Base-by-base conservation (phyloP, 2,329 filamentous ascomycete genomes). In the Elsinoe necatrix region DNA sequence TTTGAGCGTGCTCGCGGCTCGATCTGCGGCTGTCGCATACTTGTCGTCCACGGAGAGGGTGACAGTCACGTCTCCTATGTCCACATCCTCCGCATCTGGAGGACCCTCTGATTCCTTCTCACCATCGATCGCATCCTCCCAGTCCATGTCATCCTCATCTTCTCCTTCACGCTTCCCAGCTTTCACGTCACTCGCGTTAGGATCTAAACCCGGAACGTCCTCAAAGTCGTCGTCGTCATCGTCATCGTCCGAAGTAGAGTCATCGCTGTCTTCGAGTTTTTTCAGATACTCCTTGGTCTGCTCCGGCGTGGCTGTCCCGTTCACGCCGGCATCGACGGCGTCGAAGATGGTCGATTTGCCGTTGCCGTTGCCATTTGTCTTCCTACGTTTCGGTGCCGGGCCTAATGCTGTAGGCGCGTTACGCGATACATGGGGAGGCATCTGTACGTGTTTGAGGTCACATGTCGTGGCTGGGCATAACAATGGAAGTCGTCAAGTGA, bases 351-450 rank as follows among this genome's bases (percentile, higher is more conserved):
- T 69, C 35, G 71, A 66, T 62, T 71, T 74, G 25, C 18, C 63
- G 34, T 57, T 20, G 23, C 59, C 54, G 75, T 72, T 7, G 60
- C 59, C 54, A 75, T 72, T 7, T 60, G 63, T 20, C 66, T 58
- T 61, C 45, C 48, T 27, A 20, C 57, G 57, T 61, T 72, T 65
- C 50, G 67, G 27, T 56, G 63, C 61, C 41, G 80, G 79, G 59
- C 77, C 80, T 62, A 82, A 64, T 59, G 55, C 43, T 16, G 57
- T 45, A 16, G 59, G 45, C 5, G 59, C 21, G 14, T 55, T 37
- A 37, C 83, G 82, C 50, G 83, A 77, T 14, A 87, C 76, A 61
- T 80, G 73, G 21, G 86, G 85, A 65, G 86, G 84, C 85, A 89
- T 89, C 39, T 37, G 29, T 7, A 12, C 25, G 29, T 35, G 8